Conservation (phyloP, 2,329 filamentous ascomycete genomes). For the Clonostachys chloroleuca region DNA sequence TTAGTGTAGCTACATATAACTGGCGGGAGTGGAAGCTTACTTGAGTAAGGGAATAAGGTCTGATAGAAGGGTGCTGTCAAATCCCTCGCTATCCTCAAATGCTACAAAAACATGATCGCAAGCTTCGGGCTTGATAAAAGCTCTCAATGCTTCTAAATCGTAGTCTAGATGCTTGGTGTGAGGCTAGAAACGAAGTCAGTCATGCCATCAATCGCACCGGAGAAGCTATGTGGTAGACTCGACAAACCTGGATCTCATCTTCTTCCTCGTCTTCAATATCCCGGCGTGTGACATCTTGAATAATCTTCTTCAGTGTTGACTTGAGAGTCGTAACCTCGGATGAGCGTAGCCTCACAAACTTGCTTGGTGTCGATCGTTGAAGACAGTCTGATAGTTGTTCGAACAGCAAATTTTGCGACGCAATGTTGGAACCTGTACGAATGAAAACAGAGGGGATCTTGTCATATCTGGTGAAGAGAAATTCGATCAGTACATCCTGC, state of each 20-base stretch:
- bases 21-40: slow-evolving; percentile 32
- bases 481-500: slow-evolving; percentile 6
- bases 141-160: slow-evolving; percentile 67
- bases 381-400: slow-evolving; percentile 60
- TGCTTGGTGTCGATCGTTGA: slow-evolving; percentile 38
- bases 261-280: slow-evolving; percentile 48
- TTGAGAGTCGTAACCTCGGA: slow-evolving; percentile 72
- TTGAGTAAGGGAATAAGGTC: slow-evolving; percentile 67
- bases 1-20: slow-evolving; percentile 16
- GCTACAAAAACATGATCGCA: slow-evolving; percentile 63
- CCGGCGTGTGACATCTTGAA: slow-evolving; percentile 56
- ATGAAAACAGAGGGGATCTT: slow-evolving; percentile 68
- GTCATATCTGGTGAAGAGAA: slow-evolving; percentile 18
- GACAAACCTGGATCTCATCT: slow-evolving; percentile 39
- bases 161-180: slow-evolving; percentile 64
- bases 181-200: background rate
- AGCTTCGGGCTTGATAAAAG: slow-evolving; percentile 48
- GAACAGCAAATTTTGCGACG: slow-evolving; percentile 71
- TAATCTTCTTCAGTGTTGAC: slow-evolving; percentile 66
- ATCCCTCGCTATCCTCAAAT: slow-evolving; percentile 79
- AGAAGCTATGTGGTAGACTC: background rate
- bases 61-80: slow-evolving; percentile 67
- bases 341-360: slow-evolving; percentile 64
- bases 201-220: slow-evolving; percentile 17
- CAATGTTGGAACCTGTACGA: slow-evolving; percentile 73